Evolutionary conservation across 805 yeast genomes (phyloP), one percentile per base, ranked within the genome.

Genomic region (Pichia rugopelliculosa): DNA sequence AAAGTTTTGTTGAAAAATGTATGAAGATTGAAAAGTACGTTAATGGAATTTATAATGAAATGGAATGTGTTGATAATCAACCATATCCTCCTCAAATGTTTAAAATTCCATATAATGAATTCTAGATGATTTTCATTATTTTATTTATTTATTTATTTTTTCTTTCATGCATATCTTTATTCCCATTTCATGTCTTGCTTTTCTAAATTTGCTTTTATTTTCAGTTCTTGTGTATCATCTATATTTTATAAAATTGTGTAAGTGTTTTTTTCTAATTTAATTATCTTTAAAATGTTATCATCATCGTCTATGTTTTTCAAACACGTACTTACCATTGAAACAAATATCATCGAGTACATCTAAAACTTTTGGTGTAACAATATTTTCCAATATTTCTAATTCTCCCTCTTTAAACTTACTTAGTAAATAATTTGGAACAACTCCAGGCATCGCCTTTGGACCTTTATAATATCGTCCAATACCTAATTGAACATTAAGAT

Each of bases 1-100:
- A 39, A 34, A 56, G 49, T 7, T 48, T 55, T 41, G 57, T 64
- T 33, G 53, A 55, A 21, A 56, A 61, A 47, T 62, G 67, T 47
- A 41, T 58, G 42, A 50, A 58, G 26, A 54, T 64, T 44, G 67
- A 61, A 47, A 49, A 53, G 23, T 65, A 66, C 47, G 37, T 67
- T 21, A 44, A 51, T 15, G 60, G 57, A 30, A 47, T 59, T 18
- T 67, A 60, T 56, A 51, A 58, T 36, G 69, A 67, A 48, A 57
- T 66, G 56, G 70, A 66, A 42, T 55, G 57, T n/a, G 58, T 57
- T 23, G 45, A 57, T 46, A 58, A 59, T 34, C 58, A 56, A 18
- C 59, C 58, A 25, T 61, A 58, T 39, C 66, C 65, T 24, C 62
- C 64, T 6, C 41, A 41, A 33, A 47, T 46, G 36, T 61, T 59